Base-by-base conservation (phyloP, 345 rosid species). In the Gynandropsis gynandra region DNA sequence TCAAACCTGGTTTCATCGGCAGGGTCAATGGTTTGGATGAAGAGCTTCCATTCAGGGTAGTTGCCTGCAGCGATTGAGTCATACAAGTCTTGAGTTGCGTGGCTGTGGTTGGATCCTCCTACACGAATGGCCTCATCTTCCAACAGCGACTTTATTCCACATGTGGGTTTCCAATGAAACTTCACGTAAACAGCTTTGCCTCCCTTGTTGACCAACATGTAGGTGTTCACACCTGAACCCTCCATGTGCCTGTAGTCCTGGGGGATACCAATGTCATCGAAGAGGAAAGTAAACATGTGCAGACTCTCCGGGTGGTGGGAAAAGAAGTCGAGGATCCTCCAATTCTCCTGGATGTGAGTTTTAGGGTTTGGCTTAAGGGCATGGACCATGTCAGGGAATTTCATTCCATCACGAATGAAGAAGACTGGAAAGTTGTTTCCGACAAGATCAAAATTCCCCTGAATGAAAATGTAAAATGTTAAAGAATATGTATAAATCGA, bases 361-460 rank as follows among this genome's bases (percentile, higher is more conserved):
- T 87, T 92, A 0, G 98, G 98, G 62, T 92, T 92, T 18, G 98
- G 98, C 52, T 92, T 92, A 39, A 92, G 78, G 0, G 95, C 75
- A 68, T 92, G 98, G 1, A 92, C 79, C 88, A 83, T 66, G 73
- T 92, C 98, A 10, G 96, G 96, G 74, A 92, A 92, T 48, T 92
- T 82, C 79, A 92, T 84, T 38, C 89, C 98, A 78, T 92, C 98
- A 12, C 98, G 82, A 42, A 92, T 42, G 65, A 92, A 92, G 66
- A 92, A 92, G 36, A 92, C 98, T 0, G 95, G 98, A 46, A 87
- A 79, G 72, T 92, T 92, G 89, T 92, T 92, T 47, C 98, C 98
- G 59, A 92, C 97, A 37, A 92, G 89, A 75, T 92, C 98, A 68
- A 92, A 92, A 68, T 92, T 92, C 4, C 98, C 98, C 98, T 92